Conservation (phyloP, 73 alveolate genomes). For the Tetrahymena thermophila region DNA sequence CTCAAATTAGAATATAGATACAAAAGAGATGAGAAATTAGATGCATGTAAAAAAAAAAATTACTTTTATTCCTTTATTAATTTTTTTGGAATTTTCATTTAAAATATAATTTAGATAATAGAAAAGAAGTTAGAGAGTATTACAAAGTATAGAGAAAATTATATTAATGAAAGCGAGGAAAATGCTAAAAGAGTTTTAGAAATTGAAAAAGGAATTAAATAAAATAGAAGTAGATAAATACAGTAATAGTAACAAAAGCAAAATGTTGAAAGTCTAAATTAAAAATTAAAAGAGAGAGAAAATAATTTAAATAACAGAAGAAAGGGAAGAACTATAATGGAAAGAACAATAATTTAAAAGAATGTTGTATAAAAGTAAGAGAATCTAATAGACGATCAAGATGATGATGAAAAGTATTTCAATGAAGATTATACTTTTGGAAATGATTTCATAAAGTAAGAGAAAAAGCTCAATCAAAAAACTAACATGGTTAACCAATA, state of each 20-base stretch:
- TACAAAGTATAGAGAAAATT: not conserved
- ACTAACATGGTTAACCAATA: not conserved
- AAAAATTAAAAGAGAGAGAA: not conserved
- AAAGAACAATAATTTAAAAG: not conserved
- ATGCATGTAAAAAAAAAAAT: not conserved
- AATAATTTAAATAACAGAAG: not conserved
- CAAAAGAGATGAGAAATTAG: not conserved
- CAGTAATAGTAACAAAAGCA: not conserved
- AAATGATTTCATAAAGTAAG: not conserved
- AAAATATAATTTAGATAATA: not conserved
- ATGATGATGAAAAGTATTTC: not conserved
- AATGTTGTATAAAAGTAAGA: not conserved
- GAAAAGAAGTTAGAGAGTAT: not conserved
- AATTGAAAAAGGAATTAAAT: not conserved
- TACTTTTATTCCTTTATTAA: not conserved
- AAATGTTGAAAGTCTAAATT: not conserved
- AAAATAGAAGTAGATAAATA: not conserved
- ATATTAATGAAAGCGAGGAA: not conserved
- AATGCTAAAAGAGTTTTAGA: not conserved
- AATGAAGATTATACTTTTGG: not conserved
- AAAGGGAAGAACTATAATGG: not conserved
- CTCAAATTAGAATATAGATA: not conserved
- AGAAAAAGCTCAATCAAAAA: not conserved
- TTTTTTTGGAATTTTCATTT: not conserved
- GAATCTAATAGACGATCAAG: not conserved